These are phyloP conservation scores for Talaromyces pinophilus DNA, from an alignment of 2,329 filamentous ascomycete genomes.

Conservation along the genomic window DNA sequence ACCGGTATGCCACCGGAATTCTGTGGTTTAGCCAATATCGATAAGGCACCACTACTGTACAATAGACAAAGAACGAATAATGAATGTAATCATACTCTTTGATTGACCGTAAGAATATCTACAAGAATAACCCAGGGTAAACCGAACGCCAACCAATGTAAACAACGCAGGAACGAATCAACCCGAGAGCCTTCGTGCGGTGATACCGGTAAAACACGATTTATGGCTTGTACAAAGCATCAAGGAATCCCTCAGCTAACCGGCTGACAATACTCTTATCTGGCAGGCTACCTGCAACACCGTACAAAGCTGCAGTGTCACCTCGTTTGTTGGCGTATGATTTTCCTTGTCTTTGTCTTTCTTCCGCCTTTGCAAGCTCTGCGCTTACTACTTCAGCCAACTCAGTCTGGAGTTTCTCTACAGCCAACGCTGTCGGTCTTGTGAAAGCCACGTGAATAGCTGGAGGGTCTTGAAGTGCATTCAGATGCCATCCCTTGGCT, in stretches of 20 bases:
- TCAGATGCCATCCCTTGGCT: constrained; percentile 87
- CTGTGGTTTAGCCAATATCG: not conserved
- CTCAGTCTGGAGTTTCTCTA: constrained; percentile 76
- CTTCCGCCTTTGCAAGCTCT: constrained; percentile 79
- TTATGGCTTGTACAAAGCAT: constrained; percentile 83
- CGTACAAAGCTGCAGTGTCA: constrained; percentile 86
- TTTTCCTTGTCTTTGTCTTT: constrained; percentile 64
- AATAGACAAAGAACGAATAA: constrained; percentile 23
- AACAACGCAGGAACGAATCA: constrained; percentile 2
- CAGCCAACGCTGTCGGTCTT: constrained; percentile 76
- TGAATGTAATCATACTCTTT: constrained; percentile 20
- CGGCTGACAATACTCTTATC: constrained; percentile 95
- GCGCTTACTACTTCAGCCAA: constrained; percentile 59
- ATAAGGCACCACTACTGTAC: constrained; percentile 21
- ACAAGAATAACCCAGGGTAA: constrained; percentile 16
- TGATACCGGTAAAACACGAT: not conserved
- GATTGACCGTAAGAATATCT: constrained; percentile 19
- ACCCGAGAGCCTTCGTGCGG: not conserved
- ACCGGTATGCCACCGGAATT: not conserved
- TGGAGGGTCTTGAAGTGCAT: constrained; percentile 85
- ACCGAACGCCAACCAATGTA: constrained; percentile 17
- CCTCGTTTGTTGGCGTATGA: constrained; percentile 53
- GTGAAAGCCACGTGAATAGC: constrained; percentile 95
- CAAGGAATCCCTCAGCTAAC: constrained; percentile 85
- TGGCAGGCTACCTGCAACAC: constrained; percentile 89